Conservation (phyloP, 805 yeast species). For the Metschnikowia shivogae region DNA sequence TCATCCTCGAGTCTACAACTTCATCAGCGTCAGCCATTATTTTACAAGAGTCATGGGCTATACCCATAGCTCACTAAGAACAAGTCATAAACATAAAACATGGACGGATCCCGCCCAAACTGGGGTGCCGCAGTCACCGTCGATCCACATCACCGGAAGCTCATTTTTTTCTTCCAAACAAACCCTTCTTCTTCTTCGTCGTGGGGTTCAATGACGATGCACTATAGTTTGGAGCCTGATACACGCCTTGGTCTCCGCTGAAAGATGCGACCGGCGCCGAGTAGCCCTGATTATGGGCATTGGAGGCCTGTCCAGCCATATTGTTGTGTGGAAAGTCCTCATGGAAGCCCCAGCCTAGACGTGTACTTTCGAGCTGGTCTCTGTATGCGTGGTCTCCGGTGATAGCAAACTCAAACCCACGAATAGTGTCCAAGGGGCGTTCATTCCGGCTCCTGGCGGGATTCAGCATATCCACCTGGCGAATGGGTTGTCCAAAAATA, state of each 20-base stretch:
- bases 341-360: slow-evolving; percentile 86
- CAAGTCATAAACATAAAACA: not conserved
- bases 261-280: slow-evolving; percentile 35
- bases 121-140: not conserved
- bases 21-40: no score
- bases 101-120: not conserved
- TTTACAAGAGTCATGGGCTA: no score
- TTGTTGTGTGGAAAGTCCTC: slow-evolving; percentile 62
- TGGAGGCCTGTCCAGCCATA: slow-evolving; percentile 23
- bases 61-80: not conserved
- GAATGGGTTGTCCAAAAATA: slow-evolving; percentile 79
- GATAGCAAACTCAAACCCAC: slow-evolving; percentile 89
- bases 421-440: slow-evolving; percentile 93
- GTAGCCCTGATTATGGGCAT: slow-evolving; percentile 29
- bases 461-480: slow-evolving; percentile 79
- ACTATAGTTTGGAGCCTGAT: slow-evolving; percentile 58
- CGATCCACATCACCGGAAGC: not conserved
- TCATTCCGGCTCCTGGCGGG: slow-evolving; percentile 94
- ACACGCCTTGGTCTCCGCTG: slow-evolving; percentile 39
- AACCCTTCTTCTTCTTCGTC: slow-evolving; percentile 66
- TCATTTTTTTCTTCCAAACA: slow-evolving; percentile 63
- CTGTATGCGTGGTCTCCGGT: slow-evolving; percentile 81
- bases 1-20: no score
- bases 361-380: slow-evolving; percentile 74
- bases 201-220: slow-evolving; percentile 42